Evolutionary conservation across 495 filamentous ascomycete genomes (phyloP).

Genomic region (Penicillium simplicissimum): DNA sequence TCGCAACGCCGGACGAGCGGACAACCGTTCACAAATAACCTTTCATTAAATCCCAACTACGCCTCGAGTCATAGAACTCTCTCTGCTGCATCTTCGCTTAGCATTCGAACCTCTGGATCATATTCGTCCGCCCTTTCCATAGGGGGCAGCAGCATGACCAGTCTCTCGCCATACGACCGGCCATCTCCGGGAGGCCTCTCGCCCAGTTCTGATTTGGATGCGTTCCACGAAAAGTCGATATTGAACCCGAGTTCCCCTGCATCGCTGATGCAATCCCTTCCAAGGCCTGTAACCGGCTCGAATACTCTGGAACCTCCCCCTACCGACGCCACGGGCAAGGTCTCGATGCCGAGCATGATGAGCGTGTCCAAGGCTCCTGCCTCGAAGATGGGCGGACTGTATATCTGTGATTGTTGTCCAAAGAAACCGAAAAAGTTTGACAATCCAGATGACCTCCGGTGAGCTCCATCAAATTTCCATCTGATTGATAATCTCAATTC

Average conservation of each 20-base stretch:
- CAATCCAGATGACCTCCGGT: conserved; percentile 81
- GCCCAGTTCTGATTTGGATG: conserved; percentile 57
- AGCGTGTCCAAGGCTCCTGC: conserved; percentile 31
- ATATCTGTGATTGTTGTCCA: conserved; percentile 95
- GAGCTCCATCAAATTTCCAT: conserved; percentile 36
- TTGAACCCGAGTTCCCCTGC: conserved; percentile 62
- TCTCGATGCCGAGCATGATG: conserved; percentile 40
- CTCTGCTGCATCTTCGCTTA: conserved; percentile 70
- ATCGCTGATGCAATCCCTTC: conserved; percentile 36
- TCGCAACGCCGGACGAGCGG: conserved; percentile 65
- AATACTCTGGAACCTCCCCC: conserved; percentile 34
- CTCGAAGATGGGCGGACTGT: conserved; percentile 50
- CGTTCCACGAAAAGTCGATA: conserved; percentile 43
- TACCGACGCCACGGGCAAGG: conserved; percentile 40
- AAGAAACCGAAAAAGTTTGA: conserved; percentile 99
- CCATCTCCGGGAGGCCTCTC: conserved; percentile 74
- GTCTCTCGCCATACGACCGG: conserved; percentile 68
- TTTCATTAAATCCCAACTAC: conserved; percentile 58
- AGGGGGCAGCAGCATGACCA: conserved; percentile 71
- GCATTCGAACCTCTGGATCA: conserved; percentile 67
- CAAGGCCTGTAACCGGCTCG: conserved; percentile 21
- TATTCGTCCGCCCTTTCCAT: conserved; percentile 70
- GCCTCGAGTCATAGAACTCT: conserved; percentile 65
- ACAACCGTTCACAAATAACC: conserved; percentile 56
- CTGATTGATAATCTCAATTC: neutral